Evolutionary conservation across 1,284 basidiomycete species (phyloP), one percentile per base, ranked within the genome.

Genomic region (Cutaneotrichosporon cavernicola): DNA sequence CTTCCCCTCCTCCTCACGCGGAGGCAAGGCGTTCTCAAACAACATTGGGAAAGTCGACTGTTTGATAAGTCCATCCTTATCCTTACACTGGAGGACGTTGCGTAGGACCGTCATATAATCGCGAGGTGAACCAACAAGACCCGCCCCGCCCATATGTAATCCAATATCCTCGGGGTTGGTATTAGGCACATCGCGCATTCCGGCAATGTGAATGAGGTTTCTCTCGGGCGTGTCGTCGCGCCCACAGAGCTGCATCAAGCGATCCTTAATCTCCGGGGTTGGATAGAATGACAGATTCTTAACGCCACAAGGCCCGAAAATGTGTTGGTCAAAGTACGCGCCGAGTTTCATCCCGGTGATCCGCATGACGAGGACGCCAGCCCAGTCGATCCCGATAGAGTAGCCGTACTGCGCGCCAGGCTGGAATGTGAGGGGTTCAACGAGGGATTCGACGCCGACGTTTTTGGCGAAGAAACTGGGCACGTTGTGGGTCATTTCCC

Each of bases 321-420:
- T 67, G 68, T 79, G 56, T 13, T 74, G 63, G 53, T 74, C 63
- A 52, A 77, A 73, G 63, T 74, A 77, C 2, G 70, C 71, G 46
- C 76, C 75, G 21, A 80, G 70, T 1, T 64, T 64, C 26, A 66
- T 36, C 2, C 75, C 76, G 0, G 69, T 72, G n/a, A 73, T 50
- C 14, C 79, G 73, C 49, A 69, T 64, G 46, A 81, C 70, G 61
- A 77, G 43, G 50, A 70, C 30, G 18, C 74, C 79, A 21, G 73
- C 70, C 75, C 73, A 79, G 60, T 82, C 81, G 38, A 78, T 75
- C 0, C 75, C 73, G 30, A 66, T 65, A 14, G 59, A 51, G 69
- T 79, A 78, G 31, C 32, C 36, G 63, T 62, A 79, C 8, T 53
- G 57, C 0, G 71, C 73, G 4, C 76, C 76, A 5, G 77, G 77